Base-by-base conservation (phyloP, 331 rosid genomes). In the Malus hybrid region DNA sequence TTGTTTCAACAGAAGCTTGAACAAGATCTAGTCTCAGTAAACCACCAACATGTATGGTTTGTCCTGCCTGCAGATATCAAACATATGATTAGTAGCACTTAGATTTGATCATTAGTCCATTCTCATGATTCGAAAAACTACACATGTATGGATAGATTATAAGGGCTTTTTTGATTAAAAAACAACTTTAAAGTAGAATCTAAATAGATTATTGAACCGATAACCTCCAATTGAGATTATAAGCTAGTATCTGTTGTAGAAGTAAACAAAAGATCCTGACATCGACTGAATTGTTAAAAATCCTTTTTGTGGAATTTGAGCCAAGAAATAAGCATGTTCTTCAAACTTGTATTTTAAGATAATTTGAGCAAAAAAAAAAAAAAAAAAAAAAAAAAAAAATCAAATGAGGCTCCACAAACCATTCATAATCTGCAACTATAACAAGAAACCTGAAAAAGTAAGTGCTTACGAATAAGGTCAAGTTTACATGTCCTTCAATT, bases 11-110 rank as follows among this genome's bases (percentile, higher is more conserved):
- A 46, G 92, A 88, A 75, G 96, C 89, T 83, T 85, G 81, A 82
- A 67, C 67, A 54, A 93, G 96, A 71, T 90, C 97, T 60, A 93
- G 87, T 80, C 98, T 90, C 61, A 79, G 69, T 83, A 93, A 86
- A 79, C 94, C 95, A 76, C 97, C 98, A 57, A 90, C 83, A 66
- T 88, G 94, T 69, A 91, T 52, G 71, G 88, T 79, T 78, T 91
- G 98, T 34, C 98, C 96, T 76, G 77, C 93, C 98, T 93, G 90
- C 81, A 82, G 71, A 80, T 72, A 65, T 74, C 55, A 57, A 69
- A 78, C 60, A 63, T 50, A 59, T 20, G 31, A 48, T 66, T 10
- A 42, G 48, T 42, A 1, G 48, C 14, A 10, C 15, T 42, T 11
- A 42, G 48, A 42, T 42, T 42, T 11, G 48, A 42, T 42, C 29